These are phyloP conservation scores for Pythium brachiatum DNA, from an alignment of 352 stramenopile genomes.

Conservation along the genomic window DNA sequence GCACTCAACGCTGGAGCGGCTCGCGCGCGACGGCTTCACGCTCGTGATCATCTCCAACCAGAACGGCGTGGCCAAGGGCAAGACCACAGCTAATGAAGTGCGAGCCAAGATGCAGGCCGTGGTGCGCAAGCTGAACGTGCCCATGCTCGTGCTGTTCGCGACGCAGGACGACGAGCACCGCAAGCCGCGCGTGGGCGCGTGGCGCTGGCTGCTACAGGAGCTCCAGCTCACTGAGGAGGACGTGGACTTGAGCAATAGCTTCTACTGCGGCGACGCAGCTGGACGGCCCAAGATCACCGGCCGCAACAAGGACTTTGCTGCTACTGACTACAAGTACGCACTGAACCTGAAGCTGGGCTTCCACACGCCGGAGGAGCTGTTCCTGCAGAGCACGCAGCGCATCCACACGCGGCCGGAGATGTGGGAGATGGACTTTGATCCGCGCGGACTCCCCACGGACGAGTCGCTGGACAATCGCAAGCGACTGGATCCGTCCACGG, in stretches of 20 bases:
- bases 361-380: conserved; percentile 81
- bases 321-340: conserved; percentile 88
- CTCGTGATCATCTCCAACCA: conserved; percentile 85
- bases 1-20: conserved; percentile 41
- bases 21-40: conserved; percentile 46
- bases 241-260: conserved; percentile 54
- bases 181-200: conserved; percentile 72
- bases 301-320: conserved; percentile 78
- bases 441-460: conserved; percentile 25
- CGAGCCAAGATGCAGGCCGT: conserved; percentile 72
- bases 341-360: conserved; percentile 82
- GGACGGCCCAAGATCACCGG: conserved; percentile 67
- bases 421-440: conserved; percentile 79
- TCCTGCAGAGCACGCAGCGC: conserved; percentile 64
- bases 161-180: conserved; percentile 75
- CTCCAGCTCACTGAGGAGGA: conserved; percentile 17
- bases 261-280: conserved; percentile 84
- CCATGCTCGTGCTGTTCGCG: conserved; percentile 67
- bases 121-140: conserved; percentile 52
- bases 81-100: conserved; percentile 52
- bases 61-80: conserved; percentile 78
- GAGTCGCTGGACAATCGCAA: background rate
- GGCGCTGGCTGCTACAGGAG: conserved; percentile 47
- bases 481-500: conserved; percentile 10
- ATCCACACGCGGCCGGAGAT: conserved; percentile 66